Evolutionary conservation across 768 basidiomycete species (phyloP).

Genomic region (Mycena capillaripes): DNA sequence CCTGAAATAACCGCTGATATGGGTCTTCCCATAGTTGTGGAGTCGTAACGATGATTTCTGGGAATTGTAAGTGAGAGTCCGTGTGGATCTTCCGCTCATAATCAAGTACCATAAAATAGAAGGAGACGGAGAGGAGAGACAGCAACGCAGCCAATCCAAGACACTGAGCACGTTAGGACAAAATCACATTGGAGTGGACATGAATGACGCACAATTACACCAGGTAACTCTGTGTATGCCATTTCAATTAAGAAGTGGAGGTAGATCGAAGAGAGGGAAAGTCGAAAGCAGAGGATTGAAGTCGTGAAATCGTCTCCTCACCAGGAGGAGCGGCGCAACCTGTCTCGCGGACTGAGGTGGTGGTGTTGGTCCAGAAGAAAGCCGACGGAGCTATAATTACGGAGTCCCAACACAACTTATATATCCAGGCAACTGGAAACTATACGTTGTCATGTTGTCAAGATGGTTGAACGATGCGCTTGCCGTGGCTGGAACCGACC

Average conservation of each 20-base stretch:
- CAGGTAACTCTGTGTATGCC: conserved; percentile 16
- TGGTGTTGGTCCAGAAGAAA: background rate
- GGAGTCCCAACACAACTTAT: no score
- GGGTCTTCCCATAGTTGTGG: conserved; percentile 40
- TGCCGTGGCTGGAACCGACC: no score
- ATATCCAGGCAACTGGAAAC: no score
- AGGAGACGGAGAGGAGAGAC: conserved; percentile 17
- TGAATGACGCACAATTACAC: conserved; percentile 20
- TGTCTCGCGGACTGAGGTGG: background rate
- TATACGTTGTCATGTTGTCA: no score
- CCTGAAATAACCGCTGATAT: conserved; percentile 45
- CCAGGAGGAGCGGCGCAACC: conserved; percentile 12
- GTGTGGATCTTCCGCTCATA: background rate
- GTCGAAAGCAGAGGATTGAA: background rate
- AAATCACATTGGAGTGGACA: no score
- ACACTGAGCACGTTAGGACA: conserved; percentile 6
- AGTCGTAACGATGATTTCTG: conserved; percentile 33
- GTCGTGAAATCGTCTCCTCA: background rate
- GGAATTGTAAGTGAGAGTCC: background rate
- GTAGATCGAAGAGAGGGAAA: background rate
- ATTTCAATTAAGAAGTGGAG: background rate
- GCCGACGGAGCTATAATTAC: background rate
- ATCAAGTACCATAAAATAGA: conserved; percentile 30
- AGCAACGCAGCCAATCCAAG: conserved; percentile 8
- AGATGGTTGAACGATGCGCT: no score